Conservation (phyloP, 768 basidiomycete species). For the Roridomyces roridus region DNA sequence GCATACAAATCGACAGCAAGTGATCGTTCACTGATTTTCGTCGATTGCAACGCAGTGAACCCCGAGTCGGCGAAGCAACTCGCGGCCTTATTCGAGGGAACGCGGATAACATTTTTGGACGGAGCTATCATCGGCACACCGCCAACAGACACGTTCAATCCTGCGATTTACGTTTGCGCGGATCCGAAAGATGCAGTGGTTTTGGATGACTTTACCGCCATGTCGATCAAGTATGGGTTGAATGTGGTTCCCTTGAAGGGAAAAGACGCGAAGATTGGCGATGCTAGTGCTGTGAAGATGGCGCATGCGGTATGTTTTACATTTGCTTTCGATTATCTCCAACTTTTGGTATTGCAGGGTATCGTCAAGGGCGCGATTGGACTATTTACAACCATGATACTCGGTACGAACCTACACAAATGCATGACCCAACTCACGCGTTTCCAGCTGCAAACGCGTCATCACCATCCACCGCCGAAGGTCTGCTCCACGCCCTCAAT, state of each 20-base stretch:
- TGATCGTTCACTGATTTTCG: conserved; percentile 35
- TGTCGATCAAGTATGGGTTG: conserved; percentile 41
- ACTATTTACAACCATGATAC: conserved; percentile 48
- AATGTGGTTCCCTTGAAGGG: conserved; percentile 46
- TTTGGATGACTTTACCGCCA: conserved; percentile 40
- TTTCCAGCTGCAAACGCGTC: conserved; percentile 51
- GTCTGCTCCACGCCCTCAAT: conserved; percentile 48
- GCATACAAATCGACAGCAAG: conserved; percentile 5
- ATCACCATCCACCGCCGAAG: conserved; percentile 55
- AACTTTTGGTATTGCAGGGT: conserved; percentile 34
- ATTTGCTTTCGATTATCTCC: background rate
- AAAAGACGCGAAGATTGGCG: conserved; percentile 48
- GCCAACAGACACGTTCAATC: conserved; percentile 45
- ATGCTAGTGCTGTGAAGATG: conserved; percentile 59
- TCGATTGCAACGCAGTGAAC: conserved; percentile 54
- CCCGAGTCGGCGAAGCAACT: conserved; percentile 48
- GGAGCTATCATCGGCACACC: conserved; percentile 52
- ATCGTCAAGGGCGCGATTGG: conserved; percentile 52
- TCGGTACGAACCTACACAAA: conserved; percentile 32
- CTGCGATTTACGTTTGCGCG: conserved; percentile 52
- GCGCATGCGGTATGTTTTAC: conserved; percentile 46
- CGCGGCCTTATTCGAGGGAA: conserved; percentile 43
- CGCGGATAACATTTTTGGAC: conserved; percentile 49
- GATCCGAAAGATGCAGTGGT: conserved; percentile 32
- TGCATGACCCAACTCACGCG: background rate